A percentile compares a stretch with the other conserved stretches of the same genome.
These are phyloP conservation scores for Quercus wislizeni DNA, from an alignment of 306 rosid genomes.

Conservation along the genomic window DNA sequence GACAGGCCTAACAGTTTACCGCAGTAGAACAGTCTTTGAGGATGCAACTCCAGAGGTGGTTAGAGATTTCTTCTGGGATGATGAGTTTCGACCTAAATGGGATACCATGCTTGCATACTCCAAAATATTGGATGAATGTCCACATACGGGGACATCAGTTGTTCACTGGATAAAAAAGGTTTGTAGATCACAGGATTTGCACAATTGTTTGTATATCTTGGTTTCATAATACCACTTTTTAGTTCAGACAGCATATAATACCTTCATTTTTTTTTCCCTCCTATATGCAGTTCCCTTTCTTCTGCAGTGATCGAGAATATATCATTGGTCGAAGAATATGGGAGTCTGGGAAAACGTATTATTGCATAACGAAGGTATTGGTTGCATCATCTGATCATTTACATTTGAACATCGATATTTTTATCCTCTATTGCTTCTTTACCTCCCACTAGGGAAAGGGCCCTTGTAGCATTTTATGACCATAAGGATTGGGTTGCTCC, in stretches of 20 bases:
- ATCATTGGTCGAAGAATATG: slow-evolving; percentile 95
- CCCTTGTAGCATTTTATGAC: slow-evolving; percentile 4
- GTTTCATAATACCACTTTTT: neutral
- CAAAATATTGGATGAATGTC: slow-evolving; percentile 85
- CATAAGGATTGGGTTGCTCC: neutral
- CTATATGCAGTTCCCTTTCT: slow-evolving; percentile 83
- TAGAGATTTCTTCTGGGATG: slow-evolving; percentile 99
- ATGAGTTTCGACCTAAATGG: slow-evolving; percentile 95
- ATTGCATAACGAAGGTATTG: slow-evolving; percentile 91
- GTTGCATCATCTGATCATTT: slow-evolving; percentile 5
- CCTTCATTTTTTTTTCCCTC: slow-evolving; percentile 14
- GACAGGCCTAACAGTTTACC: slow-evolving; percentile 82
- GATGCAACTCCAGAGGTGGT: slow-evolving; percentile 94
- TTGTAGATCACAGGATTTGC: slow-evolving; percentile 22
- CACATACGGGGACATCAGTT: slow-evolving; percentile 62
- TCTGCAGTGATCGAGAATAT: slow-evolving; percentile 99
- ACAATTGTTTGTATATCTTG: neutral
- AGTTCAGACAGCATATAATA: slow-evolving; percentile 15
- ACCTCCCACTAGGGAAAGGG: neutral
- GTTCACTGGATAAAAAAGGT: slow-evolving; percentile 99
- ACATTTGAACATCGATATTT: neutral
- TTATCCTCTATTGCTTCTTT: slow-evolving; percentile 17
- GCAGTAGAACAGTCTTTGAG: slow-evolving; percentile 88
- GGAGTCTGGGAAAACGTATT: slow-evolving; percentile 87
- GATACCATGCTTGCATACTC: slow-evolving; percentile 79